Evolutionary conservation across 1,284 basidiomycete species (phyloP).

Genomic region (Pterulicium gracile): DNA sequence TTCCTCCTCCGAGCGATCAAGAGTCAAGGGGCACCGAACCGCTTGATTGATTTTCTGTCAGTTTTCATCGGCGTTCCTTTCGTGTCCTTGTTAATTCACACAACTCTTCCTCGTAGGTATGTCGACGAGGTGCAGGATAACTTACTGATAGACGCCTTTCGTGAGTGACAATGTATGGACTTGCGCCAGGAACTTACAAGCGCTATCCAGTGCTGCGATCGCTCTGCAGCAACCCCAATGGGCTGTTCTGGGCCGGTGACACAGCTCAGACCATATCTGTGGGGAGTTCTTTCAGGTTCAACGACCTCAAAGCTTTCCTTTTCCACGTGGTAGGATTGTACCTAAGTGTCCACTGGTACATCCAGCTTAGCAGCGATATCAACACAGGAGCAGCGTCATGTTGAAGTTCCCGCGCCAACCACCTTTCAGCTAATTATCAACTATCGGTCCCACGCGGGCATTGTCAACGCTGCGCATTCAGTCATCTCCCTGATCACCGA

Average conservation of each 20-base stretch:
- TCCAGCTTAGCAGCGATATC: too few relatives aligned
- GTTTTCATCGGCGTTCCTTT: constrained; percentile 12
- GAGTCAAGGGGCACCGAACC: constrained; percentile 23
- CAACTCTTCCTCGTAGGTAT: constrained; percentile 31
- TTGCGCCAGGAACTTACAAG: background rate
- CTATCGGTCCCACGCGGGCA: constrained; percentile 63
- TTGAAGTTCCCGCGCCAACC: constrained; percentile 20
- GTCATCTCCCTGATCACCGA: constrained; percentile 49
- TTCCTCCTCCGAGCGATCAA: constrained; percentile 32
- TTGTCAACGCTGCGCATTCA: constrained; percentile 55
- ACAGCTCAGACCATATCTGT: constrained; percentile 69
- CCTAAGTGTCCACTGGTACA: too few relatives aligned
- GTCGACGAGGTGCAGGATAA: constrained; percentile 70
- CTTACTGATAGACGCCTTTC: constrained; percentile 49
- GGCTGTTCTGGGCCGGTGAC: constrained; percentile 71
- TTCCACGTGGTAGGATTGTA: constrained; percentile 43
- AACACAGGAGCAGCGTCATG: constrained; percentile 5
- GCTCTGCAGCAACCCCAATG: constrained; percentile 51
- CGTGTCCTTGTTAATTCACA: background rate
- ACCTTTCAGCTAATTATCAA: constrained; percentile 55
- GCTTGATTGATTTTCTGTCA: constrained; percentile 47
- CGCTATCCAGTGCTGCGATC: constrained; percentile 42
- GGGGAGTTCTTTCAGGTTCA: constrained; percentile 62
- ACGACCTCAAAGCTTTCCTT: constrained; percentile 60
- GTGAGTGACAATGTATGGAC: constrained; percentile 24